These are phyloP conservation scores for Talaromyces verruculosus DNA, from an alignment of 2,329 filamentous ascomycete genomes.

Conservation along the genomic window DNA sequence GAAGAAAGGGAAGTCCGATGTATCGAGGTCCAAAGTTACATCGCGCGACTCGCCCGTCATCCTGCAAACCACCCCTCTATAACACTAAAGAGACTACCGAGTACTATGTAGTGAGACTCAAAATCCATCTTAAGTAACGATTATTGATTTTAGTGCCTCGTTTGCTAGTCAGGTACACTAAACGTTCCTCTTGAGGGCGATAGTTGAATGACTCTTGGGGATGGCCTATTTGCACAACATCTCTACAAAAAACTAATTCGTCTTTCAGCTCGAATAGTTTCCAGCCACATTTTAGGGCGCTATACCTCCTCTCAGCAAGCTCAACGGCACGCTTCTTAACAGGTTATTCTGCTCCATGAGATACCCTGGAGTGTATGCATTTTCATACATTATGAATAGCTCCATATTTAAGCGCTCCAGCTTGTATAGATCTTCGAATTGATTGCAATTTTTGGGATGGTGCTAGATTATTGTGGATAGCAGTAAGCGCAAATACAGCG, in stretches of 20 bases:
- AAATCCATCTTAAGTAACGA: not conserved
- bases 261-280: not conserved
- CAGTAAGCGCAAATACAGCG: not conserved
- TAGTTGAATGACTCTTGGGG: not conserved
- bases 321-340: not conserved
- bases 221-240: not conserved
- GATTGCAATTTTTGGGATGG: not conserved
- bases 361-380: not conserved
- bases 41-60: not conserved
- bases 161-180: not conserved
- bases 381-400: not conserved
- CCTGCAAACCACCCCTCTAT: not conserved
- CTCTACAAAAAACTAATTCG: not conserved
- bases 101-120: not conserved
- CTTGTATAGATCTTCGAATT: not conserved
- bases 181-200: not conserved
- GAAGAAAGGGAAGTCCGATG: not conserved
- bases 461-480: not conserved
- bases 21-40: conserved; percentile 3
- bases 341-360: not conserved
- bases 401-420: not conserved
- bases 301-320: not conserved
- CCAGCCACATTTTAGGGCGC: not conserved
- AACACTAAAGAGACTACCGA: not conserved
- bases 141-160: not conserved